A percentile compares a stretch with the other conserved stretches of the same genome.
These are phyloP conservation scores for Syzygium jambos DNA, from an alignment of 345 rosid genomes.

Conservation along the genomic window DNA sequence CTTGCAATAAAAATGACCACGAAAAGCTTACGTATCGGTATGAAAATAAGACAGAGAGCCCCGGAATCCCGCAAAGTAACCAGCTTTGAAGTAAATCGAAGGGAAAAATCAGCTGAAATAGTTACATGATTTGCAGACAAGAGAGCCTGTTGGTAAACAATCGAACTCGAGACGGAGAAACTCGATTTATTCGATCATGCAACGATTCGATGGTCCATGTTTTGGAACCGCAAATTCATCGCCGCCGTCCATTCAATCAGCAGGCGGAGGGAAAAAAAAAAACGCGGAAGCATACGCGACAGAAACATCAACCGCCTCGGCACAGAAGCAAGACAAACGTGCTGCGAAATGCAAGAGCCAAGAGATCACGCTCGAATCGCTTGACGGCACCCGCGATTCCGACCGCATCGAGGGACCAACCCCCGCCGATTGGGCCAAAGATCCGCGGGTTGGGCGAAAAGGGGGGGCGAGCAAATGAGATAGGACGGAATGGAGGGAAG, in stretches of 20 bases:
- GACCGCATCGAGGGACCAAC: background rate
- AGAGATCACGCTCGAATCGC: background rate
- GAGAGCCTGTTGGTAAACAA: background rate
- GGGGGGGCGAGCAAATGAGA: background rate
- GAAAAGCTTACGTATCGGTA: background rate
- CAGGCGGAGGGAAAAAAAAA: background rate
- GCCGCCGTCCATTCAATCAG: background rate
- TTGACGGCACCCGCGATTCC: background rate
- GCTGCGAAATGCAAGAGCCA: background rate
- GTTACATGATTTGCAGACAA: background rate
- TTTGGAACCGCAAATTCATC: background rate
- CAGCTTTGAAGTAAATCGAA: background rate
- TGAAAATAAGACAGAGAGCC: background rate
- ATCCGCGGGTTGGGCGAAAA: background rate
- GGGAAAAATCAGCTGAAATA: background rate
- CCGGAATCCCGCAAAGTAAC: background rate
- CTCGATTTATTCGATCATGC: background rate
- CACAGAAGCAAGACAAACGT: background rate
- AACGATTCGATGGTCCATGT: background rate
- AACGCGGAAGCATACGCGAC: background rate
- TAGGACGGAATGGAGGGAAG: background rate
- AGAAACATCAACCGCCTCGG: background rate
- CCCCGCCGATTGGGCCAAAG: background rate
- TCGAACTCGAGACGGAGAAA: background rate
- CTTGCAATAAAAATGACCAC: background rate